Evolutionary conservation across 495 filamentous ascomycete genomes (phyloP).

Genomic region (Barbatosphaeria neglecta): DNA sequence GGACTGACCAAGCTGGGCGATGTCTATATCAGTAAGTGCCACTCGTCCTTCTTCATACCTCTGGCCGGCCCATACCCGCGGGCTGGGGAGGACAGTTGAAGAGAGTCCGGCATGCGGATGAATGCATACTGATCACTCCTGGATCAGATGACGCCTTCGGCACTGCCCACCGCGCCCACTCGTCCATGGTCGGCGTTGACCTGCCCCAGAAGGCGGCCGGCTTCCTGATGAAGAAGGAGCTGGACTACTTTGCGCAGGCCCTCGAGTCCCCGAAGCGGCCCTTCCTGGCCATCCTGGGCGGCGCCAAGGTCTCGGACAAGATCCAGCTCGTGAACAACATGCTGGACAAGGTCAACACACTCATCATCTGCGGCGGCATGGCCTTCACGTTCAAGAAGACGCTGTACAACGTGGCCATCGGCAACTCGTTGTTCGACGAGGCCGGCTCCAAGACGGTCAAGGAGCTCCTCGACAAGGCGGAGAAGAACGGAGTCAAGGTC

Average conservation of each 20-base stretch:
- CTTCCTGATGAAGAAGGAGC: slow-evolving; percentile 99
- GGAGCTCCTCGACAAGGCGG: slow-evolving; percentile 85
- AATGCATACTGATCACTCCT: background rate
- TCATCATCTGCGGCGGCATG: slow-evolving; percentile 97
- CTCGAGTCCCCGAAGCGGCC: slow-evolving; percentile 87
- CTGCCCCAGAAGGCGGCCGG: slow-evolving; percentile 92
- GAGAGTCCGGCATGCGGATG: background rate
- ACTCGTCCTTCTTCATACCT: background rate
- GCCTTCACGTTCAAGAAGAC: slow-evolving; percentile 99
- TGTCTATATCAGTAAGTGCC: slow-evolving; percentile 81
- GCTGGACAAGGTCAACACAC: slow-evolving; percentile 88
- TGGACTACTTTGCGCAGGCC: slow-evolving; percentile 97
- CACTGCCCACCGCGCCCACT: slow-evolving; percentile 95
- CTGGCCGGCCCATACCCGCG: too few species aligned
- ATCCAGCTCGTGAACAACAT: slow-evolving; percentile 99
- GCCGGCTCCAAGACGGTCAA: slow-evolving; percentile 85
- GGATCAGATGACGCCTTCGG: slow-evolving; percentile 88
- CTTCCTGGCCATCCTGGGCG: slow-evolving; percentile 97
- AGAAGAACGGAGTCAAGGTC: slow-evolving; percentile 88
- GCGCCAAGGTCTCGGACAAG: slow-evolving; percentile 98
- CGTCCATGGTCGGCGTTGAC: slow-evolving; percentile 95
- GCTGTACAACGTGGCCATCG: slow-evolving; percentile 78
- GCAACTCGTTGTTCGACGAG: slow-evolving; percentile 88
- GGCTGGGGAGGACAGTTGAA: too few species aligned
- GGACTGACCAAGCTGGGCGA: slow-evolving; percentile 90